Evolutionary conservation across 345 rosid genomes (phyloP), one percentile per base, ranked within the genome.

Genomic region (Lepidium didymum): DNA sequence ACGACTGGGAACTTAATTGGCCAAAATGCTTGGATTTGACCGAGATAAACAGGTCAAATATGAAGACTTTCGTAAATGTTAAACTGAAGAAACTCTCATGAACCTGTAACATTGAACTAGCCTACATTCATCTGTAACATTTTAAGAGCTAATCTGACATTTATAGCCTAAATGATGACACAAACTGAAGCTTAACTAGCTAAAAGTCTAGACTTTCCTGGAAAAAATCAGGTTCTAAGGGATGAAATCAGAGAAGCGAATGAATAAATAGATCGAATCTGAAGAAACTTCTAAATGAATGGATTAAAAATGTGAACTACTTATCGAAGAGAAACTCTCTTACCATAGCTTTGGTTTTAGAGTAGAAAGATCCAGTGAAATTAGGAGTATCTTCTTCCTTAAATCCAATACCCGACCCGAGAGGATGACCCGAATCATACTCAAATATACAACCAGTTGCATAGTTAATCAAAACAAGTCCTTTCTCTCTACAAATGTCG

Each of bases 341-440:
- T 58, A 92, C 98, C 98, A 90, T 89, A 59, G 98, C 98, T 69
- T 92, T 92, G 43, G 98, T 90, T 79, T 92, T 86, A 38, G 98
- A 92, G 68, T 90, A 92, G 76, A 81, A 92, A 37, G 98, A 92
- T 53, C 98, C 96, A 23, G 76, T 72, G 67, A 92, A 90, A 80
- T 90, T 90, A 16, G 98, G 96, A 54, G 84, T 78, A 54, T 92
- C 98, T 67, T 88, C 91, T 69, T 92, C 98, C 86, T 87, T 92
- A 65, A 89, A 90, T 35, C 96, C 98, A 57, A 87, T 19, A 50
- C 96, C 98, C 7, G 96, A 84, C 37, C 87, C 93, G 56, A 87
- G 76, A 23, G 82, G 79, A 69, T 92, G 98, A 42, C 40, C 72
- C 33, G 80, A 50, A 64, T 87, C 97, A 77, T 87, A 91, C 85